phyloP scores from a whole-genome alignment of 2,329 filamentous ascomycete genomes.

The Plenodomus tracheiphilus region DNA sequence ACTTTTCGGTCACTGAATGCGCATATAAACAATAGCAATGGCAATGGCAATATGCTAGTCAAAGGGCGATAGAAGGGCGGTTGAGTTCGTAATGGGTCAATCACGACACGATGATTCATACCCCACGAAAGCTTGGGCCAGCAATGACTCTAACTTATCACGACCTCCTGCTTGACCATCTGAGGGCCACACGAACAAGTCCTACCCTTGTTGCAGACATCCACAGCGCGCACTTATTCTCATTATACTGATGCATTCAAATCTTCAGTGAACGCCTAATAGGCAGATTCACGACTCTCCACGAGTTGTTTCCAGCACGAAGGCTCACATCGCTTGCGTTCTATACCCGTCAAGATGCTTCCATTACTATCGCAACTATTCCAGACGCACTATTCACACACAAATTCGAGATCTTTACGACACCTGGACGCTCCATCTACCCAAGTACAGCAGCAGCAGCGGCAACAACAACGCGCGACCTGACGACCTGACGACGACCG shows the following conservation, averaged over 20 bases:
- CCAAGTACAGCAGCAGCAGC: neutral
- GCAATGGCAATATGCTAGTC: too few relatives aligned
- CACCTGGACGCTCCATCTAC: conserved; percentile 9
- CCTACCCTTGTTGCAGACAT: neutral
- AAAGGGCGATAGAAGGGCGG: neutral
- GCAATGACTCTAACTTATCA: neutral
- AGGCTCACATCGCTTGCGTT: conserved; percentile 27
- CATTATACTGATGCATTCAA: conserved; percentile 15
- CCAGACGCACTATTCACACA: conserved; percentile 55
- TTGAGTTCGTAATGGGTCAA: neutral
- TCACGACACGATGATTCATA: neutral
- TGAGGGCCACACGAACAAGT: conserved; percentile 4
- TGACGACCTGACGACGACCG: conserved; percentile 3
- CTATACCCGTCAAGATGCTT: conserved; percentile 53
- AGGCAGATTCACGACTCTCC: conserved; percentile 27
- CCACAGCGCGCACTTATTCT: neutral
- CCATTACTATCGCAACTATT: conserved; percentile 52
- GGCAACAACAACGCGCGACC: neutral
- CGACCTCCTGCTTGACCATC: neutral
- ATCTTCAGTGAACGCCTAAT: conserved; percentile 23
- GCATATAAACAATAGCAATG: too few relatives aligned
- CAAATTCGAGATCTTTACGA: conserved; percentile 54
- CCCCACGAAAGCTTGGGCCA: conserved; percentile 8
- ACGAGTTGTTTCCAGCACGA: conserved; percentile 25
- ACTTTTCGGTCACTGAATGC: too few relatives aligned